Base-by-base conservation (phyloP, 78 protist species). In the Polysphondylium violaceum region DNA sequence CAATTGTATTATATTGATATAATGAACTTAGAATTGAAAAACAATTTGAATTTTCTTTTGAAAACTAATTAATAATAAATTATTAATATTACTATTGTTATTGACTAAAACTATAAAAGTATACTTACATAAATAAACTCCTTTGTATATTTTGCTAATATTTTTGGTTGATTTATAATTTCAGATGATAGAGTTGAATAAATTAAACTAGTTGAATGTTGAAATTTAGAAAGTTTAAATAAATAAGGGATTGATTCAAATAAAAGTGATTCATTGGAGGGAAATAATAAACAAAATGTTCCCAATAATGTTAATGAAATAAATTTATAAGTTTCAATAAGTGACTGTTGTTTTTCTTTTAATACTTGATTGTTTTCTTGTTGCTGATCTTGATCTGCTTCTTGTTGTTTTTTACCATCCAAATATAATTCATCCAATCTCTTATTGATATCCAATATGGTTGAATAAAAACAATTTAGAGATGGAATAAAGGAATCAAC, bases 1-100 rank as follows among this genome's bases (percentile, higher is more conserved):
- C 91, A 31, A n/a, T 41, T 41, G 1, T 17, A 71, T 83, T 69
- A 69, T 69, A 69, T 83, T 83, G 91, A 67, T 44, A 56, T 69
- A 83, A 69, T 55, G 69, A 63, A 33, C 72, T 23, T 25, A 83
- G 25, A n/a, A 69, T 83, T 58, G 91, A 83, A 50, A 83, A 83
- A 56, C 38, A 60, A 43, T 67, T 83, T 69, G 91, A 63, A 69
- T 69, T 68, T 25, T 55, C 23, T 29, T 35, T 51, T 81, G 77
- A 64, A 81, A 53, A 55, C 89, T 81, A 41, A 23, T 8, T 17
- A 63, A 16, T 35, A 50, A 33, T 23, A 61, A 61, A 61, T 41
- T 41, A 60, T 44, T 50, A 33, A 44, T 33, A 68, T 17, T 50
- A 50, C 3, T 71, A 50, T n/a, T 16, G 64, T 41, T 47, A 33